Evolutionary conservation across 2,329 filamentous ascomycete species (phyloP), one percentile per base, ranked within the genome.

Genomic region (Colletotrichum tofieldiae): DNA sequence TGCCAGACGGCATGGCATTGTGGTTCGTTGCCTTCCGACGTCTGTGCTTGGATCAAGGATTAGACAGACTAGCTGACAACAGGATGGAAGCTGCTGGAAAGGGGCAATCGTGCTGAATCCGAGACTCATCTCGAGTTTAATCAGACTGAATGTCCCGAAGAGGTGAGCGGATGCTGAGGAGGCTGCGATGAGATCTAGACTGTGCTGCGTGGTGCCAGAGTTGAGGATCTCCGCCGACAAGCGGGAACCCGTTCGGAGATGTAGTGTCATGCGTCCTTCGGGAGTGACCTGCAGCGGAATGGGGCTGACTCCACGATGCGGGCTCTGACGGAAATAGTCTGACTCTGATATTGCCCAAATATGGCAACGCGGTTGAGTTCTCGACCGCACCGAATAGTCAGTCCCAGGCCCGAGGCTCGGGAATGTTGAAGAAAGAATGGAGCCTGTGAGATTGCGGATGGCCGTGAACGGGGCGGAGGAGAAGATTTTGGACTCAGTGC

Each of bases 401-500:
- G 23, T 26, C 23, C 29, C 43, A 61, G 43, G 68, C 32, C 39
- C 49, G 23, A 37, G 37, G 47, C n/a, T 60, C 59, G 49, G 26
- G 49, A 18, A 49, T 43, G 37, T 54, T 41, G 47, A 64, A 23
- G 59, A 52, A 64, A 59, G 47, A 61, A 67, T 67, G 68, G 56
- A 58, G 43, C 58, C 45, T 55, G 52, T 35, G 52, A 64, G 58
- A 64, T 72, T 69, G 59, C 58, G 52, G 32, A 60, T 60, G 65
- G 58, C 26, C 29, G 20, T 41, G 43, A 55, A 71, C n/a, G 65
- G 59, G 26, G 59, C 59, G 26, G 52, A 67, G 56, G 55, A 69
- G 65, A 55, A 54, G 69, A 64, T 69, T 69, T 69, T 49, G 69
- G 47, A 66, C 60, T 32, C 45, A 20, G 47, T 72, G 58, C 69